Evolutionary conservation across 306 rosid species (phyloP), one percentile per base, ranked within the genome.

Genomic region (Luffa aegyptiaca): DNA sequence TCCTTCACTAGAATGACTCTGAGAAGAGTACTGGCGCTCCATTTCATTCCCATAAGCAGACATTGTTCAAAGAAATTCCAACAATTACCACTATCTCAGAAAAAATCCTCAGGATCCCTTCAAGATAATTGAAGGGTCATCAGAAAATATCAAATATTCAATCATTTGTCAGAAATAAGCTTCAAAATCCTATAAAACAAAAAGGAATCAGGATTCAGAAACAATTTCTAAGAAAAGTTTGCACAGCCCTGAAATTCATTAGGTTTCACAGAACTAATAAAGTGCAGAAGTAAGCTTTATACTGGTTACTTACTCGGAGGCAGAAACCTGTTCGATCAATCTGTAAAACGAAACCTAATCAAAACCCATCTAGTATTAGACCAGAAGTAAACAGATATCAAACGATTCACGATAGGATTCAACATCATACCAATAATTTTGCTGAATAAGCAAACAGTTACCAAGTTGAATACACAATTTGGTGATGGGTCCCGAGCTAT

Each of bases 41-140:
- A 92, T 88, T 79, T 81, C 90, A 82, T 83, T 87, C 77, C 86
- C 88, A 85, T 88, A 85, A 59, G 89, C 87, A 82, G 98, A 92
- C 93, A 90, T 91, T 82, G 82, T 14, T 78, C 49, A 75, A 8
- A 75, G n/a, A 80, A 82, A 76, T 61, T 26, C 58, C 63, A 80
- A 31, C n/a, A 53, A 68, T 79, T 16, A 18, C 79, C 82, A 80
- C 86, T 87, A 42, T 31, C 68, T 80, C 78, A 46, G 65, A 77
- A 68, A 26, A 39, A 63, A 63, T 55, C 75, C 42, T 81, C 71
- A 73, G 71, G 56, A 79, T 81, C 69, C 79, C 77, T 86, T 83
- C 84, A 80, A 55, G 18, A 56, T 44, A 51, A 79, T 76, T 84
- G 81, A 85, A 81, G 82, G 83, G 79, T 78, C 81, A 62, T 82